These are phyloP conservation scores for Dissoconium aciculare DNA, from an alignment of 2,329 filamentous ascomycete species.

Conservation along the genomic window DNA sequence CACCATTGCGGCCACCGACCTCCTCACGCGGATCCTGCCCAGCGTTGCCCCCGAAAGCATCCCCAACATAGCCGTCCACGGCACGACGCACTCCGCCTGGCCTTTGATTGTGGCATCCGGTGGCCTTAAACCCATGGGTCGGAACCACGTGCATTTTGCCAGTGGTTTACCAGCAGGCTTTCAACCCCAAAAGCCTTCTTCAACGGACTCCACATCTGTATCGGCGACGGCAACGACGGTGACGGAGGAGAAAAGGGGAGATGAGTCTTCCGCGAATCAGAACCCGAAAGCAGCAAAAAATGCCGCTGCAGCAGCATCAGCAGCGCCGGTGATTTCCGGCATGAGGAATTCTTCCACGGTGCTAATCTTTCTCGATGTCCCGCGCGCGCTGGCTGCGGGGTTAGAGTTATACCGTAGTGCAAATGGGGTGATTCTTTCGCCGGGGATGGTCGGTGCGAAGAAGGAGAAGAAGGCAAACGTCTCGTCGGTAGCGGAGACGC, in stretches of 20 bases:
- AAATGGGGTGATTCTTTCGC: slow-evolving; percentile 33
- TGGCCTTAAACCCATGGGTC: slow-evolving; percentile 63
- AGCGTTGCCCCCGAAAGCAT: slow-evolving; percentile 41
- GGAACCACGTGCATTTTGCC: slow-evolving; percentile 85
- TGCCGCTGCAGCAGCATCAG: slow-evolving; percentile 4
- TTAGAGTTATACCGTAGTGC: slow-evolving; percentile 44
- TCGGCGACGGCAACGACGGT: no score
- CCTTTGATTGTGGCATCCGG: slow-evolving; percentile 56
- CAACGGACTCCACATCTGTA: no score
- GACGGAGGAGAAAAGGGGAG: slow-evolving; percentile 13
- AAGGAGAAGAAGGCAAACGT: no score
- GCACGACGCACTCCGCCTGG: slow-evolving; percentile 77
- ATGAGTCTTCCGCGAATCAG: no score
- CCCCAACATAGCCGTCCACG: slow-evolving; percentile 52
- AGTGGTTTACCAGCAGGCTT: slow-evolving; percentile 48
- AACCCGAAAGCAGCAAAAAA: no score
- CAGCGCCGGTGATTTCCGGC: slow-evolving; percentile 45
- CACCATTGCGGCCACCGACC: slow-evolving; percentile 53
- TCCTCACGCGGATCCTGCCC: slow-evolving; percentile 53
- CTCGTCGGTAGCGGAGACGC: no score
- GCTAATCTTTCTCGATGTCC: slow-evolving; percentile 66
- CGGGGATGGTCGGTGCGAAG: slow-evolving; percentile 36
- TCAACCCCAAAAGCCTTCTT: no score
- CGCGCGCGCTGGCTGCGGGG: slow-evolving; percentile 61
- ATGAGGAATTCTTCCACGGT: slow-evolving; percentile 42